phyloP scores from a whole-genome alignment of 1,284 basidiomycete species.

The Irpex sp. region DNA sequence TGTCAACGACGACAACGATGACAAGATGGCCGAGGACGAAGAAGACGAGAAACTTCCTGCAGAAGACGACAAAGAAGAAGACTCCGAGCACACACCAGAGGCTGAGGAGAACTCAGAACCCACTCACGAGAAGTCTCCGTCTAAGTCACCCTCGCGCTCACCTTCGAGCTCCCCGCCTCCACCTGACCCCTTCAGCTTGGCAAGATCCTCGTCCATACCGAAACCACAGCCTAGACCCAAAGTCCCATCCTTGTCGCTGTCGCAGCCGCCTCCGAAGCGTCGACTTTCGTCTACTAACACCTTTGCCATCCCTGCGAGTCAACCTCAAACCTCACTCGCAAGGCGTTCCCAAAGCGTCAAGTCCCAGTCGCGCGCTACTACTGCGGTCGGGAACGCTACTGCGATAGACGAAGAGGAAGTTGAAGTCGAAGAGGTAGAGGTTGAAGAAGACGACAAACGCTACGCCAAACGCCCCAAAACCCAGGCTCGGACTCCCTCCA shows the following conservation, averaged over 20 bases:
- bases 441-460: conserved; percentile 1
- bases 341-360: background rate
- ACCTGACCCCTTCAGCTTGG: background rate
- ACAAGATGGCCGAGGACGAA: no score
- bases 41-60: no score
- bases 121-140: background rate
- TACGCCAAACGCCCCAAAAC: conserved; percentile 5
- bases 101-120: background rate
- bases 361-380: background rate
- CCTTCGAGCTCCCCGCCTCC: background rate
- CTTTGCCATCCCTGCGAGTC: background rate
- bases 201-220: background rate
- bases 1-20: no score
- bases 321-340: background rate
- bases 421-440: background rate
- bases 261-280: background rate
- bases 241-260: background rate
- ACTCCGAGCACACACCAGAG: background rate
- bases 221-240: background rate
- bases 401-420: background rate
- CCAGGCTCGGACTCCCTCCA: no score
- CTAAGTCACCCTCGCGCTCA: background rate
- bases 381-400: background rate
- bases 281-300: background rate
- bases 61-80: no score